Percentiles rank a stretch among this genome's conserved stretches.
Evolutionary conservation across 345 rosid genomes (phyloP).

Genomic region (Salix purpurea): DNA sequence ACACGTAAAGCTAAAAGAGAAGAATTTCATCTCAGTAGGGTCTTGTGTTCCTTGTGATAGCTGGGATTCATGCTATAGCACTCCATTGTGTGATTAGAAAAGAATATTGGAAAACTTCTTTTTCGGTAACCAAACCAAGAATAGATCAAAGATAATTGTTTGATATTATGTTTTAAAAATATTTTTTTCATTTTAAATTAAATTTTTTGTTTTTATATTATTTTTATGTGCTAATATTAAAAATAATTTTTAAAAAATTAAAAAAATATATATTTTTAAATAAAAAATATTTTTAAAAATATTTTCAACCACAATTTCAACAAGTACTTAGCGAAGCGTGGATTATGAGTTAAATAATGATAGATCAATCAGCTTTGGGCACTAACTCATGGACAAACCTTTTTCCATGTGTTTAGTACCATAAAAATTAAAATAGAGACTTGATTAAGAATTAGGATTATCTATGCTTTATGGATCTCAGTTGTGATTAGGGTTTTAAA

Average conservation of each 20-base stretch:
- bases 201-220: no score
- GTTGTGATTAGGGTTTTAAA: no score
- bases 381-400: not conserved
- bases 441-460: not conserved
- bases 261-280: no score
- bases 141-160: not conserved
- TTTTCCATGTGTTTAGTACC: not conserved
- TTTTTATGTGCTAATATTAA: rapidly evolving
- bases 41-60: slow-evolving; percentile 19
- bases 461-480: not conserved
- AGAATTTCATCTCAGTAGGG: slow-evolving; percentile 17
- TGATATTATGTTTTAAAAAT: no score
- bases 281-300: no score
- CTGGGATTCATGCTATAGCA: not conserved
- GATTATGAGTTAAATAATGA: slow-evolving; percentile 12
- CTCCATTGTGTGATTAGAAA: not conserved
- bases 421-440: not conserved
- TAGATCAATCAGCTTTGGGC: not conserved
- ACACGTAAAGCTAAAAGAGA: slow-evolving; percentile 27
- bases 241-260: no score
- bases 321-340: not conserved
- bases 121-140: slow-evolving; percentile 15
- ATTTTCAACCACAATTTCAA: no score
- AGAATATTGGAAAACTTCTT: slow-evolving; percentile 19
- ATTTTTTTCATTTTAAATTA: no score